Conservation (phyloP, 768 basidiomycete genomes). For the Amanita muscaria region DNA sequence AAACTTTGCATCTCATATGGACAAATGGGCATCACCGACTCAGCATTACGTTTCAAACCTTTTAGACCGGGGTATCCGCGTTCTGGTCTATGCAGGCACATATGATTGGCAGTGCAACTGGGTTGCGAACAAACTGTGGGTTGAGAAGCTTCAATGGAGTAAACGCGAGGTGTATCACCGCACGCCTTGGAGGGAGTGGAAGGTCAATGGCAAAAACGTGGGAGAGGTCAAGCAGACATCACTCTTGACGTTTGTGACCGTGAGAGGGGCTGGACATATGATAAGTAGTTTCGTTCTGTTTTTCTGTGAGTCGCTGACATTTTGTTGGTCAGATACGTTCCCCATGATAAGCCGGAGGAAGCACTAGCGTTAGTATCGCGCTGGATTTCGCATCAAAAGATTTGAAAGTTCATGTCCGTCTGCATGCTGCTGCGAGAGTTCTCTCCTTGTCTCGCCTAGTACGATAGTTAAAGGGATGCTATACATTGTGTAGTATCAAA, state of each 20-base stretch:
- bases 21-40: conserved; percentile 49
- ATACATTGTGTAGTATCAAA: no score
- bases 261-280: conserved; percentile 47
- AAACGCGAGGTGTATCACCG: conserved; percentile 43
- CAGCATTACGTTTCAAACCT: conserved; percentile 60
- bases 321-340: conserved; percentile 35
- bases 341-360: conserved; percentile 61
- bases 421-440: no score
- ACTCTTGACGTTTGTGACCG: conserved; percentile 29
- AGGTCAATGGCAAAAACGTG: conserved; percentile 35
- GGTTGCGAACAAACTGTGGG: conserved; percentile 72
- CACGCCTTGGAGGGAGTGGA: conserved; percentile 51
- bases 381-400: conserved; percentile 42
- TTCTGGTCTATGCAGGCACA: conserved; percentile 68
- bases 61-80: conserved; percentile 66
- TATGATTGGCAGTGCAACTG: conserved; percentile 79
- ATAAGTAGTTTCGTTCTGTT: conserved; percentile 27
- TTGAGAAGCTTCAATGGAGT: conserved; percentile 65
- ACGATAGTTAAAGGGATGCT: no score
- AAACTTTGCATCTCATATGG: conserved; percentile 48
- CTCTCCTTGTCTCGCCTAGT: no score
- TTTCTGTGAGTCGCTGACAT: conserved; percentile 11
- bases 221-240: conserved; percentile 35
- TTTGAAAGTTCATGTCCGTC: no score
- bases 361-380: conserved; percentile 52